Conservation (phyloP, 2,329 filamentous ascomycete genomes). For the Xylaria sp. region DNA sequence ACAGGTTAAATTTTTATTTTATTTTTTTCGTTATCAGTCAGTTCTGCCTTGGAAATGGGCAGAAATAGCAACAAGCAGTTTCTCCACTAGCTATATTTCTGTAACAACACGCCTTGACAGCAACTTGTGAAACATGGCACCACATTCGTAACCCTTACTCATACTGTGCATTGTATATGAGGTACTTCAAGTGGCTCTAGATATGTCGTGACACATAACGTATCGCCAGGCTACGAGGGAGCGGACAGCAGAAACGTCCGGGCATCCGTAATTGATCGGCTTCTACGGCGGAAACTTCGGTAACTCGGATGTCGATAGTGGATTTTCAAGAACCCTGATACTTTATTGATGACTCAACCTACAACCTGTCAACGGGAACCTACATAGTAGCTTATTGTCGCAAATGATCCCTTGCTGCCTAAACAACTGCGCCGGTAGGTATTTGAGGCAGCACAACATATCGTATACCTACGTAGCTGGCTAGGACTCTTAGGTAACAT, state of each 20-base stretch:
- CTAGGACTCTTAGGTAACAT: not conserved
- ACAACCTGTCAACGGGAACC: not conserved
- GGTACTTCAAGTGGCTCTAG: not conserved
- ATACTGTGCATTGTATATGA: conserved; percentile 20
- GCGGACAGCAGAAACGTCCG: not conserved
- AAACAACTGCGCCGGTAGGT: not conserved
- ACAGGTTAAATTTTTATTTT: not conserved
- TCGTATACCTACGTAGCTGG: not conserved
- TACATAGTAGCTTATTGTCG: not conserved
- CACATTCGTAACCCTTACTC: not conserved
- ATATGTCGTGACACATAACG: conserved; percentile 1
- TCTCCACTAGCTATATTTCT: not conserved
- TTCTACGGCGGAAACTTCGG: not conserved
- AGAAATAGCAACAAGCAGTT: not conserved
- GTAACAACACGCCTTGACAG: not conserved
- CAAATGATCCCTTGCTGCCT: not conserved
- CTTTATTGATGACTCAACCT: conserved; percentile 10
- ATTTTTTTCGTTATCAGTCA: not conserved
- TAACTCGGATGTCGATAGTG: not conserved
- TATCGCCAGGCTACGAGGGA: not conserved
- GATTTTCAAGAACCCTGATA: not conserved
- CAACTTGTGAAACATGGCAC: not conserved
- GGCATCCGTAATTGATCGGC: conserved; percentile 1
- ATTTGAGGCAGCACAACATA: conserved; percentile 1
- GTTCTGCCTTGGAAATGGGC: not conserved